phyloP scores from a whole-genome alignment of 139 green algal genomes.

The Edaphochlamys debaryana region DNA sequence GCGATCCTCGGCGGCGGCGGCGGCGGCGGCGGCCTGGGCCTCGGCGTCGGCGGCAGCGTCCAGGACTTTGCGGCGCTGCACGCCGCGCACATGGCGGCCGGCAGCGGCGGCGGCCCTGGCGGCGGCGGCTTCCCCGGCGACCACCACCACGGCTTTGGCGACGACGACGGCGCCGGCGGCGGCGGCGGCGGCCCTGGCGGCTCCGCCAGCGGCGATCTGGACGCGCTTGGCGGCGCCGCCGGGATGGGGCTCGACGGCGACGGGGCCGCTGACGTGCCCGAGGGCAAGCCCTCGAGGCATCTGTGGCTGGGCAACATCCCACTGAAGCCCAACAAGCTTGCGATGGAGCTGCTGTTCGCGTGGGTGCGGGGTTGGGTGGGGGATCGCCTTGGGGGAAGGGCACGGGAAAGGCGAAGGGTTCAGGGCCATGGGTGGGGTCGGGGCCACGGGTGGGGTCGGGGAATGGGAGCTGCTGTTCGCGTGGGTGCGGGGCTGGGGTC shows the following conservation, averaged over 20 bases:
- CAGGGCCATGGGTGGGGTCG: too few species aligned
- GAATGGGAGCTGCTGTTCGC: slow-evolving; percentile 71
- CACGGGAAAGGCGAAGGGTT: too few species aligned
- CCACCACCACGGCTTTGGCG: not conserved
- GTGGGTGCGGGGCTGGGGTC: not conserved
- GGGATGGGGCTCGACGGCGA: not conserved
- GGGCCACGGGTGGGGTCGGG: too few species aligned
- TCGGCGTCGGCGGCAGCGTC: not conserved
- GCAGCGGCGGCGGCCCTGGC: not conserved
- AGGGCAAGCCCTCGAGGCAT: slow-evolving; percentile 65
- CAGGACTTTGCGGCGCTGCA: slow-evolving; percentile 8
- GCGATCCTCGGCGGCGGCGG: too few species aligned
- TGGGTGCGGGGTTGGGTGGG: not conserved
- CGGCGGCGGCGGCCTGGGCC: too few species aligned
- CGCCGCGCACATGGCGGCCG: not conserved
- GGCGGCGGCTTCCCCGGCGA: not conserved
- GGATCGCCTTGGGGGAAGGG: too few species aligned
- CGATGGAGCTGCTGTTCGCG: slow-evolving; percentile 73
- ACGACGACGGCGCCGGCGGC: slow-evolving; percentile 11
- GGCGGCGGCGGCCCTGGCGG: not conserved
- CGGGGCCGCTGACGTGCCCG: not conserved
- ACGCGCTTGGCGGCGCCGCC: not conserved
- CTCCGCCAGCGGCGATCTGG: slow-evolving; percentile 10
- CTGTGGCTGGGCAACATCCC: slow-evolving; percentile 89
- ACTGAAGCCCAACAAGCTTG: slow-evolving; percentile 70